These are phyloP conservation scores for Aspergillus ochraceus DNA, from an alignment of 2,329 filamentous ascomycete genomes.

Conservation along the genomic window DNA sequence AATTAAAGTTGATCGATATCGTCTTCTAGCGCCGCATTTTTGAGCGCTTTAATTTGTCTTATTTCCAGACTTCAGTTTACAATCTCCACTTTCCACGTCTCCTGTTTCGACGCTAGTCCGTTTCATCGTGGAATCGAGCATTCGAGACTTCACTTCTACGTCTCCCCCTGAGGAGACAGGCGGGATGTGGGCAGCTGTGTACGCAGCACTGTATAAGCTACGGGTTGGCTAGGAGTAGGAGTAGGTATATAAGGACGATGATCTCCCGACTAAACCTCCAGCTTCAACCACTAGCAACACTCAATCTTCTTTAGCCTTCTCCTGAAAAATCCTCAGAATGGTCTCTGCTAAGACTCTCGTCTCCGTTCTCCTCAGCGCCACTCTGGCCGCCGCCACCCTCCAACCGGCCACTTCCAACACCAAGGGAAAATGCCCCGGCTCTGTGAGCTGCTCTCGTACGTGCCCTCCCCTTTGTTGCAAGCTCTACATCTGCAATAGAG, in stretches of 20 bases:
- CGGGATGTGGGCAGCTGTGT: not conserved
- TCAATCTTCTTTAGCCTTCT: not conserved
- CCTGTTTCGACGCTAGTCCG: not conserved
- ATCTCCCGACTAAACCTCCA: not conserved
- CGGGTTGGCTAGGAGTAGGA: too few species aligned
- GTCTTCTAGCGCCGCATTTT: not conserved
- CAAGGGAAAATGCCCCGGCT: constrained; percentile 34
- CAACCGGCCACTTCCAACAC: constrained; percentile 38
- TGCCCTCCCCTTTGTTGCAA: not conserved
- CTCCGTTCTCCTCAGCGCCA: not conserved
- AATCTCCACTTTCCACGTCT: not conserved
- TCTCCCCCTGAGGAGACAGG: not conserved
- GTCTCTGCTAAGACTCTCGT: not conserved
- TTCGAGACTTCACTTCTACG: not conserved
- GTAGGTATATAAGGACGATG: not conserved
- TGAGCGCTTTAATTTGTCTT: not conserved
- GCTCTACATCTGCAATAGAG: too few species aligned
- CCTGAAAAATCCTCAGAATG: not conserved
- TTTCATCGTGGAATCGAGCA: not conserved
- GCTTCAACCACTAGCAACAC: not conserved
- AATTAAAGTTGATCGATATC: not conserved
- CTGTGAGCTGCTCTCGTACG: constrained; percentile 30
- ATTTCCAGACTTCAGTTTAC: too few species aligned
- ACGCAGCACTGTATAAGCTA: not conserved
- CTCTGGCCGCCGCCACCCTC: constrained; percentile 25